Base-by-base conservation (phyloP, 2,329 filamentous ascomycete species). In the Davidsoniella australis region DNA sequence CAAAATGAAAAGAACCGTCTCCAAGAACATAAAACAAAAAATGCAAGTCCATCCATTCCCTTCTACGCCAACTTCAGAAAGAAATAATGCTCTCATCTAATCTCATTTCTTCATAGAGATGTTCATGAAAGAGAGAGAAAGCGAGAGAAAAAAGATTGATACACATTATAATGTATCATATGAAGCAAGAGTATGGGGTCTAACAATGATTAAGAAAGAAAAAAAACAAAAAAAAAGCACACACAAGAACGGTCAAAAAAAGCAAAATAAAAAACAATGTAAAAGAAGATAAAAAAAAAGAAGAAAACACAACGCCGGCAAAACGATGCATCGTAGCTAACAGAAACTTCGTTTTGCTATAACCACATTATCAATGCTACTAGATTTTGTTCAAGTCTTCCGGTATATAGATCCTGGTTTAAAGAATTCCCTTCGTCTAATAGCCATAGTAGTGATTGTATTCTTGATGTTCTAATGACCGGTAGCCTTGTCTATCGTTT, bases 1-100 rank as follows among this genome's bases (percentile, higher is more conserved):
- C 39, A 50, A 41, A 49, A 41, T 36, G 26, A 6, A 29, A 41
- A 41, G 12, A 49, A 36, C 42, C 41, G 16, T 29, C 48, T 23
- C 33, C 48, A 43, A 29, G 37, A 53, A 24, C 48, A 41, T 41
- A 45, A 43, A 42, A n/a, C n/a, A 51, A 52, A 43, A 37, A 50
- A n/a, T 53, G 26, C 46, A 50, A 51, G 26, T 10, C 26, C 26
- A 29, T 29, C 26, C 7, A 8, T 9, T 29, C 10, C 26, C 26
- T 29, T 29, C 26, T 29, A 29, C 26, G 26, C 26, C 26, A 48
- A 52, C 38, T n/a, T 4, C 7, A 48, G 12, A 41, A 16, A 45
- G 38, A 41, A 52, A 33, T 16, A 26, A 26, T 42, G 20, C 36
- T 12, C 41, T 37, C 10, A 29, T 41, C 18, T 45, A 50, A 45